Evolutionary conservation across 768 basidiomycete genomes (phyloP).

Genomic region (Solioccasus polychromus): DNA sequence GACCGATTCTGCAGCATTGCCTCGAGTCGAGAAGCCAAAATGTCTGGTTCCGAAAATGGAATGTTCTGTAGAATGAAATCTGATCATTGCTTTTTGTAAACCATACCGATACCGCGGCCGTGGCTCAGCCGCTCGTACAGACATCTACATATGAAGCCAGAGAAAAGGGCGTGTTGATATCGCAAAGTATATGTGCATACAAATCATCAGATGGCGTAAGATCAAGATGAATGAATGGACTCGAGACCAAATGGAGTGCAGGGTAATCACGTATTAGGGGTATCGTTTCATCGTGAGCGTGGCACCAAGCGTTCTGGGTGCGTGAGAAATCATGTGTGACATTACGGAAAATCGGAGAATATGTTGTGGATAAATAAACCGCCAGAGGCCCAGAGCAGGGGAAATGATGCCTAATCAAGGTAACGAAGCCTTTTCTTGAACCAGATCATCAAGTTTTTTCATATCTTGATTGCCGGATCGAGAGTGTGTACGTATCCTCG

Average conservation of each 20-base stretch:
- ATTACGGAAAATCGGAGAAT: constrained; percentile 21
- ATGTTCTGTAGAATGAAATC: constrained; percentile 25
- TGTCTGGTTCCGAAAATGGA: constrained; percentile 22
- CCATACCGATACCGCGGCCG: constrained; percentile 14
- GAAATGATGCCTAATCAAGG: constrained; percentile 22
- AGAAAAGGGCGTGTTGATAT: constrained; percentile 4
- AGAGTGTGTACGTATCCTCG: constrained; percentile 54
- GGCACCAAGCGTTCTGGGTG: constrained; percentile 14
- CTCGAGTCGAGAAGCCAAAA: constrained; percentile 3
- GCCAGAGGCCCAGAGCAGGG: constrained; percentile 11
- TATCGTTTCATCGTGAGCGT: constrained; percentile 27
- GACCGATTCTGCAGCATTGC: constrained; percentile 16
- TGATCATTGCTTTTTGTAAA: too few relatives aligned
- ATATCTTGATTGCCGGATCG: constrained; percentile 47
- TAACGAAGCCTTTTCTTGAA: constrained; percentile 49
- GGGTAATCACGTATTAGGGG: constrained; percentile 35
- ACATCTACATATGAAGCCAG: constrained; percentile 8
- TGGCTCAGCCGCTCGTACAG: constrained; percentile 11
- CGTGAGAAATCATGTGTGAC: constrained; percentile 21
- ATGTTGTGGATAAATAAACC: constrained; percentile 18
- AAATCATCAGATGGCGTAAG: constrained; percentile 28
- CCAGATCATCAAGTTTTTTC: constrained; percentile 47
- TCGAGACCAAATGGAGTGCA: constrained; percentile 12
- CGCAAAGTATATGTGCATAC: constrained; percentile 26
- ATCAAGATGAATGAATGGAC: constrained; percentile 12